Percentiles rank a stretch among this genome's conserved stretches.
These are phyloP conservation scores for Tetrahymena borealis DNA, from an alignment of 73 alveolate species.

Conservation along the genomic window DNA sequence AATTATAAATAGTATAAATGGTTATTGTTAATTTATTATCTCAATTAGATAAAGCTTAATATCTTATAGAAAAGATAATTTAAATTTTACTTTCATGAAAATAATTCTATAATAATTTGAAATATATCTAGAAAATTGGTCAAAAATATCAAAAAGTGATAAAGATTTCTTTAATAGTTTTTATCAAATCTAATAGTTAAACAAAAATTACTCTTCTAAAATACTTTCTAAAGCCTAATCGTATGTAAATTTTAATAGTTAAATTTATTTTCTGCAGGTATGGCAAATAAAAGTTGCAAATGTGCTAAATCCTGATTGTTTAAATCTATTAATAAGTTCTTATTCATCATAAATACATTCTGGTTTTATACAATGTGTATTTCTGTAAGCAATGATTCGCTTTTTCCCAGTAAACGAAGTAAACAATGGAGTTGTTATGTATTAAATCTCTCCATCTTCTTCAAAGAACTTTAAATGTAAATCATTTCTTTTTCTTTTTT, in stretches of 20 bases:
- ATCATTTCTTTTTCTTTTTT: background rate
- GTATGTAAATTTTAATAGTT: background rate
- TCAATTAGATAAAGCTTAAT: too few relatives aligned
- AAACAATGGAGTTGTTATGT: background rate
- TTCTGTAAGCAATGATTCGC: background rate
- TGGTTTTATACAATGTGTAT: background rate
- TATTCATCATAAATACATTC: background rate
- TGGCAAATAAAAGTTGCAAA: background rate
- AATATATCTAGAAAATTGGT: too few relatives aligned
- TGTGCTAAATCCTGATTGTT: background rate
- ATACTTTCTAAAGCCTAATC: background rate
- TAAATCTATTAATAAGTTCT: background rate
- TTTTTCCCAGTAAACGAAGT: background rate
- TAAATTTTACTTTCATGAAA: background rate
- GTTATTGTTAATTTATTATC: too few relatives aligned
- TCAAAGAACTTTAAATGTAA: background rate
- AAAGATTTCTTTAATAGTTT: too few relatives aligned
- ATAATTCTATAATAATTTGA: too few relatives aligned
- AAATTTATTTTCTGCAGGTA: background rate
- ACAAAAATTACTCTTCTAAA: background rate
- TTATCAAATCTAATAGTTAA: too few relatives aligned
- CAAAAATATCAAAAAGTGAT: too few relatives aligned
- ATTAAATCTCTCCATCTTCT: background rate
- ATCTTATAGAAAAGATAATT: background rate
- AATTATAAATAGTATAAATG: too few relatives aligned